Evolutionary conservation across 139 green algal species (phyloP).

Genomic region (Coelastrella sp.): DNA sequence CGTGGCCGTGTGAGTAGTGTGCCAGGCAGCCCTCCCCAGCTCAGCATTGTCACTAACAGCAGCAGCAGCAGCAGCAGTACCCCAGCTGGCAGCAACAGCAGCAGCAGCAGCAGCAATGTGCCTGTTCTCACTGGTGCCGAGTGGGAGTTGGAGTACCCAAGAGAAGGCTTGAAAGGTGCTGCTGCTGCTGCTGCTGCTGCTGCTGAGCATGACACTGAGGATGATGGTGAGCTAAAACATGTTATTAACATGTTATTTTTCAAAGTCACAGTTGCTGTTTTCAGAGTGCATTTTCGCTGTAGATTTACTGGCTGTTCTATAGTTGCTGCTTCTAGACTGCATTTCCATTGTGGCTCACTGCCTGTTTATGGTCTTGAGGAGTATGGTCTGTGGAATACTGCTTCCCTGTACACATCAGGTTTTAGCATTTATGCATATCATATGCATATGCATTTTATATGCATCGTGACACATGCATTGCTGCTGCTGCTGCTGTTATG

Average conservation of each 20-base stretch:
- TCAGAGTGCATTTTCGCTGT: no score
- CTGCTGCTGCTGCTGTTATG: background rate
- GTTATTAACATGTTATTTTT: background rate
- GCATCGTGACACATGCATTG: background rate
- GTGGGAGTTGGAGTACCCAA: background rate
- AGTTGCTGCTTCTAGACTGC: no score
- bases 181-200: background rate
- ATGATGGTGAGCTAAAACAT: background rate
- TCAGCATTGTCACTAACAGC: no score
- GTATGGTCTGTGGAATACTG: no score
- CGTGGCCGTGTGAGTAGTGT: background rate
- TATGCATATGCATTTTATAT: no score
- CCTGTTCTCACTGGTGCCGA: background rate
- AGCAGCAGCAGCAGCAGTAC: background rate
- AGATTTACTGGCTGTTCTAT: no score
- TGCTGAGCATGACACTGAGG: background rate
- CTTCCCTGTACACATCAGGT: no score
- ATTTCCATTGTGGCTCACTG: no score
- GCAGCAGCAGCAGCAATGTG: constrained; percentile 1
- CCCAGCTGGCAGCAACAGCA: background rate
- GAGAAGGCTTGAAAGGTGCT: background rate
- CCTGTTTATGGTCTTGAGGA: no score
- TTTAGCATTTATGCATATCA: no score
- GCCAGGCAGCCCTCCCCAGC: background rate
- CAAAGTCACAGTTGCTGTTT: no score